These are phyloP conservation scores for Fomitopsis pinicola DNA, from an alignment of 1,284 basidiomycete species.

Conservation along the genomic window DNA sequence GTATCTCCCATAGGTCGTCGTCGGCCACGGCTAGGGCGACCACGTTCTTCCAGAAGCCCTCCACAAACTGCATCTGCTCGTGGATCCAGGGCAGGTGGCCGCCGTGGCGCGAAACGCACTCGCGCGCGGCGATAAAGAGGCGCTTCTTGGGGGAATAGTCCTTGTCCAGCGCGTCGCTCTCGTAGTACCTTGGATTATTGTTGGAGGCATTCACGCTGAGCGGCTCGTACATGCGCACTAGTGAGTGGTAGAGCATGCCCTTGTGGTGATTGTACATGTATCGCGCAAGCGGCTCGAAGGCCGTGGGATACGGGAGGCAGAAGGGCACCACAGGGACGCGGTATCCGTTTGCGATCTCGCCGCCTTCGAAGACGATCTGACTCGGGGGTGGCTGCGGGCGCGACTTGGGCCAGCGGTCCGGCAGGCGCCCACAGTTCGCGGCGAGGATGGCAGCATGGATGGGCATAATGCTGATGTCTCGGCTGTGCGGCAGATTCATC, in stretches of 20 bases:
- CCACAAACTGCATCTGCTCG: slow-evolving; percentile 8
- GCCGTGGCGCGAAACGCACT: background rate
- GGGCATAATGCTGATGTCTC: slow-evolving; percentile 14
- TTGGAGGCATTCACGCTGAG: background rate
- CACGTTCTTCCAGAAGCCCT: slow-evolving; percentile 12
- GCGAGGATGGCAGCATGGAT: slow-evolving; percentile 18
- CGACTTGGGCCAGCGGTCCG: slow-evolving; percentile 2
- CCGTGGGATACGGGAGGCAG: slow-evolving; percentile 12
- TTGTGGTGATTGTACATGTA: slow-evolving; percentile 15
- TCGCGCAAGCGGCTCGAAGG: slow-evolving; percentile 10
- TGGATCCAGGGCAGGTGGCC: slow-evolving; percentile 4
- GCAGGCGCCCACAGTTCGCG: slow-evolving; percentile 13
- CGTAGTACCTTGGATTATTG: background rate
- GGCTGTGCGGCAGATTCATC: background rate
- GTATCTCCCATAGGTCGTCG: slow-evolving; percentile 10
- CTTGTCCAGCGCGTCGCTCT: background rate
- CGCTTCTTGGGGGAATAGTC: background rate
- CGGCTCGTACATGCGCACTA: slow-evolving; percentile 3
- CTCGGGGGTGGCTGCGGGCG: background rate
- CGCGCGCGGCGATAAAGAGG: background rate
- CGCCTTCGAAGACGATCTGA: background rate
- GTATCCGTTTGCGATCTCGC: slow-evolving; percentile 2
- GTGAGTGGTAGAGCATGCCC: slow-evolving; percentile 6
- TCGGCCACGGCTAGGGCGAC: slow-evolving; percentile 16
- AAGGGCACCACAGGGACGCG: slow-evolving; percentile 18